Percentiles rank a stretch among this genome's conserved stretches.
phyloP scores from a whole-genome alignment of 331 rosid species.

The Quercus lobata region DNA sequence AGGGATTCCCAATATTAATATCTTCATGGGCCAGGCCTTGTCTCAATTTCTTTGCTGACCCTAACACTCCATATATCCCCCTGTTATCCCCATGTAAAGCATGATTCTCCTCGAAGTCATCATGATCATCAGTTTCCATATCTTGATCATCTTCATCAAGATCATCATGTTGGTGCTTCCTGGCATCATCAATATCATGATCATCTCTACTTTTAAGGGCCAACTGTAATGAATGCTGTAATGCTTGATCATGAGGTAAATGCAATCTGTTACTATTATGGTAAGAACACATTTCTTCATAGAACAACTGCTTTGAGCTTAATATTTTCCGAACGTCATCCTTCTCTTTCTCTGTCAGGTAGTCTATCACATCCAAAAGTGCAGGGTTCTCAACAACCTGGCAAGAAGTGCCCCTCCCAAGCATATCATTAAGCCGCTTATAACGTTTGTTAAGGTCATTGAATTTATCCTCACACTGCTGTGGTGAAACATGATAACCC shows the following conservation, averaged over 20 bases:
- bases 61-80: constrained; percentile 34
- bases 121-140: constrained; percentile 61
- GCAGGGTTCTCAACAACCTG: constrained; percentile 85
- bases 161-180: constrained; percentile 62
- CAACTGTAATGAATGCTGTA: constrained; percentile 72
- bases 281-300: constrained; percentile 95
- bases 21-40: constrained; percentile 51
- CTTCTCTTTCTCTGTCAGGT: constrained; percentile 73
- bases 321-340: constrained; percentile 76
- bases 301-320: constrained; percentile 85
- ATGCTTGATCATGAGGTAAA: constrained; percentile 83
- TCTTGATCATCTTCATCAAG: constrained; percentile 68
- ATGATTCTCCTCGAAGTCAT: constrained; percentile 60
- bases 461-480: constrained; percentile 95
- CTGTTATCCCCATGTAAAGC: constrained; percentile 45
- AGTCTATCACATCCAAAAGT: constrained; percentile 62
- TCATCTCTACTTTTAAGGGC: constrained; percentile 75
- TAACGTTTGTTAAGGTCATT: constrained; percentile 92
- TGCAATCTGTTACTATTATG: constrained; percentile 79
- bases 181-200: constrained; percentile 52
- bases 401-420: constrained; percentile 92
- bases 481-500: constrained; percentile 82
- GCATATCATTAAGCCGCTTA: constrained; percentile 79
- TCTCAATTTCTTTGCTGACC: constrained; percentile 53
- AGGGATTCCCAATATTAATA: constrained; percentile 35